These are phyloP conservation scores for Mucor racemosus DNA, from an alignment of 371 early-diverging fungal genomes.

Conservation along the genomic window DNA sequence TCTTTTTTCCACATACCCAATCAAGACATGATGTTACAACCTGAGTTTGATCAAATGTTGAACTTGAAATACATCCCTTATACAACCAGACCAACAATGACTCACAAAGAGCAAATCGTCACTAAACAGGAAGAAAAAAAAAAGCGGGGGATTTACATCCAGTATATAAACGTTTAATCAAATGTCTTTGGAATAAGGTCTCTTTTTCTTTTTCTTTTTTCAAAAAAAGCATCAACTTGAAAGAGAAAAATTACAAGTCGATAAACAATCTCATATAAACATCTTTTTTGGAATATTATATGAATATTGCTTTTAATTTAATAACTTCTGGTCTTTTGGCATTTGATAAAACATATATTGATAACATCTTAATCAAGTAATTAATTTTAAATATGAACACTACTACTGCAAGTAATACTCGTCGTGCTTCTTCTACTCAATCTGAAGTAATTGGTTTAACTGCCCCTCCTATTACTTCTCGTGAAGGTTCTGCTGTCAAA, in stretches of 20 bases:
- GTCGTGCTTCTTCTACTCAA: slow-evolving; percentile 10
- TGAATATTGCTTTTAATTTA: slow-evolving; percentile 51
- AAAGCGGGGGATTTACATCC: neutral
- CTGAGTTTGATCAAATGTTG: neutral
- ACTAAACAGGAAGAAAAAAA: neutral
- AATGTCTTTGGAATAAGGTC: neutral
- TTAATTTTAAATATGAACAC: slow-evolving; percentile 11
- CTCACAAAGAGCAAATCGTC: neutral
- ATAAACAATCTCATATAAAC: slow-evolving; percentile 7
- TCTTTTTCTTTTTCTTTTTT: neutral
- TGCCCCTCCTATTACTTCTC: slow-evolving; percentile 28
- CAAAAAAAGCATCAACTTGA: neutral
- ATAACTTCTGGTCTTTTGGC: slow-evolving; percentile 56
- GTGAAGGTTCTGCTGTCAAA: slow-evolving; percentile 44
- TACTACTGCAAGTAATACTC: slow-evolving; percentile 18
- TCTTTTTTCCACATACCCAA: neutral
- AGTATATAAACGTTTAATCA: slow-evolving; percentile 1
- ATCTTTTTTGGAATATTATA: slow-evolving; percentile 27
- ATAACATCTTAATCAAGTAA: slow-evolving; percentile 55
- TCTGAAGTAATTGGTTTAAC: slow-evolving; percentile 21
- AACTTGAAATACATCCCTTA: neutral
- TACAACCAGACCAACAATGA: slow-evolving; percentile 6
- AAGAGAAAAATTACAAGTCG: neutral
- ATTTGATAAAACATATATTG: slow-evolving; percentile 53
- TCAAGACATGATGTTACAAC: neutral